Conservation (phyloP, 139 green algal genomes). For the Chlorella sp. region DNA sequence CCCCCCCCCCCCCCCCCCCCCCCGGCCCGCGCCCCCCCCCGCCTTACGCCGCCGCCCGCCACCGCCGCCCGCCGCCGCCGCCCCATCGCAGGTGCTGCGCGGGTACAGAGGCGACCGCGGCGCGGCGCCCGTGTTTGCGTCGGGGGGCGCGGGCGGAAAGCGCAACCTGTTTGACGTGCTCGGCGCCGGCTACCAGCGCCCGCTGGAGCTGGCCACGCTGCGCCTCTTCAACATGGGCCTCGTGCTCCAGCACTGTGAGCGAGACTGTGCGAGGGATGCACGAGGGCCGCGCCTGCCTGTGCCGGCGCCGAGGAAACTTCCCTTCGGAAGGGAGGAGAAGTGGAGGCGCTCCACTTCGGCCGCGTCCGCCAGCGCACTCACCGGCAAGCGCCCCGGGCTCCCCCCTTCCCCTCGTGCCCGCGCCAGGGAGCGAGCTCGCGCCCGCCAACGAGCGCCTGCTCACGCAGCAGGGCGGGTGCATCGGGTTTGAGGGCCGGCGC, state of each 20-base stretch:
- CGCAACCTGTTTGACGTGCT: conserved; percentile 75
- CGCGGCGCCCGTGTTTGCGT: conserved; percentile 63
- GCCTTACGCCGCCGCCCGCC: too few relatives aligned
- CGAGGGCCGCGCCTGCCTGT: neutral
- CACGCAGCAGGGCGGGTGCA: conserved; percentile 75
- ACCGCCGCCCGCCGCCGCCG: too few relatives aligned
- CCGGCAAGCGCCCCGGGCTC: neutral
- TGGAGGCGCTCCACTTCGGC: neutral
- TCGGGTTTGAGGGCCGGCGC: conserved; percentile 61
- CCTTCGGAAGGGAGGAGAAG: too few relatives aligned
- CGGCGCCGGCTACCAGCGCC: conserved; percentile 74
- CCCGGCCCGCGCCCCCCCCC: too few relatives aligned
- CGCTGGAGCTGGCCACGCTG: conserved; percentile 86
- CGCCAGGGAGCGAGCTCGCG: conserved; percentile 66
- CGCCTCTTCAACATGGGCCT: conserved; percentile 83
- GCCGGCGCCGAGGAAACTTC: neutral
- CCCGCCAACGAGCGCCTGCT: conserved; percentile 62
- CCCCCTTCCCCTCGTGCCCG: neutral
- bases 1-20: too few relatives aligned
- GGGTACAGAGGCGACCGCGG: conserved; percentile 79
- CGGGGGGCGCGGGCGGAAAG: neutral
- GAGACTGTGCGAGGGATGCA: neutral
- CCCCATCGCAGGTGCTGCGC: conserved; percentile 77
- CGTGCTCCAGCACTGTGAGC: conserved; percentile 72
- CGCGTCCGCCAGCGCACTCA: too few relatives aligned